These are phyloP conservation scores for Hygrocybe punicea DNA, from an alignment of 768 basidiomycete genomes.

Conservation along the genomic window DNA sequence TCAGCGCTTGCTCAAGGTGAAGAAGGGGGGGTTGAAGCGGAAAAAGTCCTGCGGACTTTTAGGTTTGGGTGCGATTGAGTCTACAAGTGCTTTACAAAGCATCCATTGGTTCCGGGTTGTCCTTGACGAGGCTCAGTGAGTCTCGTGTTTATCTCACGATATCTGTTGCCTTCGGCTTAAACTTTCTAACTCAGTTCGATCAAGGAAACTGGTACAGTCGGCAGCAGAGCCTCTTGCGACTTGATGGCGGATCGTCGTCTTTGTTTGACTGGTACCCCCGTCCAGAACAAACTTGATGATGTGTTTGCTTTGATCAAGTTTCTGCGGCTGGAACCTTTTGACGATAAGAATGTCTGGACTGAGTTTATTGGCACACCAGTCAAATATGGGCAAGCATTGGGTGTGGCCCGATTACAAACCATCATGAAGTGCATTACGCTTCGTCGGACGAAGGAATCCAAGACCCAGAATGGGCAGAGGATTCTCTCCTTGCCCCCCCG, in stretches of 20 bases:
- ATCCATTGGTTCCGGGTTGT: constrained; percentile 97
- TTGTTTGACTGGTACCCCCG: constrained; percentile 96
- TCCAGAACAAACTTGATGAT: constrained; percentile 98
- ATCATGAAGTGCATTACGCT: constrained; percentile 97
- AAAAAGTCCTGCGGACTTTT: constrained; percentile 45
- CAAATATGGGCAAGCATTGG: constrained; percentile 86
- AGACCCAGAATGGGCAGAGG: constrained; percentile 69
- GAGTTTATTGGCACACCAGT: constrained; percentile 90
- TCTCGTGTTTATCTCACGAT: constrained; percentile 16
- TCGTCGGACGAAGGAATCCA: constrained; percentile 92
- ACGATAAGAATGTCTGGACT: constrained; percentile 91
- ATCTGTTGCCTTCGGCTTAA: neutral
- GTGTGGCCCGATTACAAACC: constrained; percentile 88
- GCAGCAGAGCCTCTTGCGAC: constrained; percentile 92
- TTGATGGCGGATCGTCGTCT: constrained; percentile 89
- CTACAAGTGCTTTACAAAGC: constrained; percentile 82
- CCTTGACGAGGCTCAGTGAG: constrained; percentile 92
- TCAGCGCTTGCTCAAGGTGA: constrained; percentile 57
- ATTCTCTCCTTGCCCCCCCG: constrained; percentile 89
- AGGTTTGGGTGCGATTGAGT: constrained; percentile 39
- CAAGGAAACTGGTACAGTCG: constrained; percentile 93
- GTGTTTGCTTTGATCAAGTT: constrained; percentile 97
- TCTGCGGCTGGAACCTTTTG: constrained; percentile 84
- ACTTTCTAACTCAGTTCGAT: constrained; percentile 63
- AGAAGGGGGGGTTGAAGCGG: constrained; percentile 66